Percentiles rank a stretch among this genome's conserved stretches.
These are phyloP conservation scores for Globisporangium emineosum DNA, from an alignment of 352 stramenopile genomes.

Conservation along the genomic window DNA sequence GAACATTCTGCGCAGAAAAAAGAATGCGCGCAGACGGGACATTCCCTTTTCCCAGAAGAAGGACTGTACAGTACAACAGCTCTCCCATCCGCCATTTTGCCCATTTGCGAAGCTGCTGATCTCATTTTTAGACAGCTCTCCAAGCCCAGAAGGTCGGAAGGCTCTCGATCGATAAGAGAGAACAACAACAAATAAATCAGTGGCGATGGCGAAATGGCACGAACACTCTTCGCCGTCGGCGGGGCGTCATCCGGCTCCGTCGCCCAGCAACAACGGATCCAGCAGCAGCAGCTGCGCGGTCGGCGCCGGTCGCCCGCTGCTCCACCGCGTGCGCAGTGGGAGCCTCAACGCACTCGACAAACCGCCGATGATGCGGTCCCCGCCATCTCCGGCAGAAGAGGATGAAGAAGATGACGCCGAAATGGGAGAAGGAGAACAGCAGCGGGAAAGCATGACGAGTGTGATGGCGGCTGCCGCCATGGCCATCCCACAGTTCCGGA, in stretches of 20 bases:
- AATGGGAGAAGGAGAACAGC: not conserved
- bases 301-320: not conserved
- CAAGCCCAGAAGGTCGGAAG: conserved; percentile 6
- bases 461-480: conserved; percentile 14
- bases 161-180: not conserved
- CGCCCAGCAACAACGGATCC: not conserved
- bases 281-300: not conserved
- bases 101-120: not conserved
- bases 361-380: not conserved
- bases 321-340: conserved; percentile 14
- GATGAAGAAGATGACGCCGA: not conserved
- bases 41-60: not conserved
- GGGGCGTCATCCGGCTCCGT: not conserved
- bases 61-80: not conserved
- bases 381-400: not conserved
- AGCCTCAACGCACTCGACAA: conserved; percentile 18
- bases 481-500: conserved; percentile 48
- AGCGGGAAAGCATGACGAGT: conserved; percentile 3
- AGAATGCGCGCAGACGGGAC: conserved; percentile 8
- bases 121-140: conserved; percentile 7
- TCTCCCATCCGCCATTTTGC: not conserved
- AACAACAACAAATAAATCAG: conserved; percentile 8
- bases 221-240: not conserved
- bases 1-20: conserved; percentile 1
- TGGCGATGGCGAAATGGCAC: conserved; percentile 18